A percentile compares a stretch with the other conserved stretches of the same genome.
Conservation (phyloP, 352 stramenopile species). For the Phytophthora pinifolia region DNA sequence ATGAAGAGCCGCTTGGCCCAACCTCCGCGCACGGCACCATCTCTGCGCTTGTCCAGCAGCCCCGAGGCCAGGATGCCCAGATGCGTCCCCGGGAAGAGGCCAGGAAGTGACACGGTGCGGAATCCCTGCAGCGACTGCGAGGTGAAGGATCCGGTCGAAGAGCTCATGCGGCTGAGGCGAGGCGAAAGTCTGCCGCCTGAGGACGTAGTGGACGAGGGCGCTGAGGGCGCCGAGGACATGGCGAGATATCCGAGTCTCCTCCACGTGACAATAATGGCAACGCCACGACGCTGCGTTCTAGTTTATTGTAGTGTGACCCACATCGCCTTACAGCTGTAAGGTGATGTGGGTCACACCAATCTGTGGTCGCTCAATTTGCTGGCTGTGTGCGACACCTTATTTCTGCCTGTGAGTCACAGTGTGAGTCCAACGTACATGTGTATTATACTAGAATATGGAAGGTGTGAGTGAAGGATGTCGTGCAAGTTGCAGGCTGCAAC, state of each 20-base stretch:
- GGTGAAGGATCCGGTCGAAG: conserved; percentile 49
- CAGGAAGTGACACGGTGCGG: conserved; percentile 71
- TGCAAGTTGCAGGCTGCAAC: too few relatives aligned
- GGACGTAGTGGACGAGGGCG: conserved; percentile 34
- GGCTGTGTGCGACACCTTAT: too few relatives aligned
- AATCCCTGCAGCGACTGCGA: conserved; percentile 62
- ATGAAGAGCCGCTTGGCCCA: conserved; percentile 86
- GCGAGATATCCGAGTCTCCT: conserved; percentile 10
- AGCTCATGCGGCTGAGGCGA: conserved; percentile 64
- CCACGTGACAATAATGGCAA: conserved; percentile 18
- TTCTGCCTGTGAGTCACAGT: too few relatives aligned
- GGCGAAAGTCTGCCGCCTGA: conserved; percentile 26
- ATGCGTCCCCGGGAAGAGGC: conserved; percentile 69
- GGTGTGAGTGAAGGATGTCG: neutral
- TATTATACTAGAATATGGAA: too few relatives aligned
- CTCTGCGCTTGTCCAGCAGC: conserved; percentile 77
- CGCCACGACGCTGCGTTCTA: too few relatives aligned
- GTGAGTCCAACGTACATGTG: too few relatives aligned
- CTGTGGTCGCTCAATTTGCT: too few relatives aligned
- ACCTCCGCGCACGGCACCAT: conserved; percentile 78
- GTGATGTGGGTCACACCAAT: conserved; percentile 4
- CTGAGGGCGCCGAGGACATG: conserved; percentile 42
- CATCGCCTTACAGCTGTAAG: too few relatives aligned
- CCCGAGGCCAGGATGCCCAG: conserved; percentile 78
- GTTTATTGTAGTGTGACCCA: too few relatives aligned